Evolutionary conservation across 192 early-diverging fungal genomes (phyloP).

Genomic region (Rhizoclosmatium globosum): DNA sequence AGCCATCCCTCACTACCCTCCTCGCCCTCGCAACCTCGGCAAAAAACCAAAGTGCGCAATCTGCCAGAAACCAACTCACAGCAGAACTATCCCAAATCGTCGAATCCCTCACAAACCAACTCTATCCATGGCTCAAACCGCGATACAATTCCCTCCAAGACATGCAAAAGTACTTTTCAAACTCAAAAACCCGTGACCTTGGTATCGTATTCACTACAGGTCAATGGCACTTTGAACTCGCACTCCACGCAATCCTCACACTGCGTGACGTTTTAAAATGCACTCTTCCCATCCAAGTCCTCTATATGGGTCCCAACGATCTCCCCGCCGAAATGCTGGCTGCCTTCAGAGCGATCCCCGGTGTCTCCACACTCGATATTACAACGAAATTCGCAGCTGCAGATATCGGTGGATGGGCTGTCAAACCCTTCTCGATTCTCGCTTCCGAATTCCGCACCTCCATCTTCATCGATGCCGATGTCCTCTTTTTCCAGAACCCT

Average conservation of each 20-base stretch:
- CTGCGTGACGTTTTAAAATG: constrained; percentile 48
- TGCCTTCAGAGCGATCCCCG: constrained; percentile 21
- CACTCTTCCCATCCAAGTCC: constrained; percentile 64
- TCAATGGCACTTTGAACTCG: constrained; percentile 41
- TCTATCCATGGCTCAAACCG: constrained; percentile 34
- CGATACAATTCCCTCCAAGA: constrained; percentile 1
- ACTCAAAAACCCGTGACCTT: constrained; percentile 7
- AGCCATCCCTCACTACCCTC: constrained; percentile 22
- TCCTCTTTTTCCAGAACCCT: constrained; percentile 69
- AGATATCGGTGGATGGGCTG: constrained; percentile 34
- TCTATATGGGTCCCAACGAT: constrained; percentile 54
- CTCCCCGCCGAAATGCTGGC: constrained; percentile 8
- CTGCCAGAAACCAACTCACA: not conserved
- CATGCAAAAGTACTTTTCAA: constrained; percentile 21
- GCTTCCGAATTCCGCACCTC: constrained; percentile 66
- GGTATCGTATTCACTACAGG: constrained; percentile 37
- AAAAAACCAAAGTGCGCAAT: not conserved
- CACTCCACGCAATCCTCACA: constrained; percentile 23
- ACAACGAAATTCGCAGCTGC: constrained; percentile 39
- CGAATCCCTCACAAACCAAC: not conserved
- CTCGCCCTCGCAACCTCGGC: constrained; percentile 24
- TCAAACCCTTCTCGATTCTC: constrained; percentile 70
- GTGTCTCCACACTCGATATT: constrained; percentile 43
- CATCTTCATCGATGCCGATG: constrained; percentile 79
- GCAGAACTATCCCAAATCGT: constrained; percentile 4